Base-by-base conservation (phyloP, 83 land plant species). In the Diphasiastrum complanatum region DNA sequence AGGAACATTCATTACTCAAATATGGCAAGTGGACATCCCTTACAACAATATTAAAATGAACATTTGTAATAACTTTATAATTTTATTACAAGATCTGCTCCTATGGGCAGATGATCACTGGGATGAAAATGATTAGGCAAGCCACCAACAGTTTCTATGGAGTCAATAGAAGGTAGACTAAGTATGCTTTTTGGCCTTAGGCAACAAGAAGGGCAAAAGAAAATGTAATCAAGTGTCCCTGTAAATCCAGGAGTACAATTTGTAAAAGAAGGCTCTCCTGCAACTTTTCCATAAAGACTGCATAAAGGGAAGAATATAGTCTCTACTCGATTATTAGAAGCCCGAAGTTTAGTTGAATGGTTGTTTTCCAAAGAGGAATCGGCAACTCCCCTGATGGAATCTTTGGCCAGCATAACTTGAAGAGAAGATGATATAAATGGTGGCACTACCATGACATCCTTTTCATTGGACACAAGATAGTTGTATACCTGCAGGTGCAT, bases 31-130 rank as follows among this genome's bases (percentile, higher is more conserved):
- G n/a, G n/a, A n/a, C n/a, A n/a, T n/a, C n/a, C n/a, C n/a, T n/a
- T n/a, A n/a, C n/a, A n/a, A n/a, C n/a, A n/a, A n/a, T n/a, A n/a
- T n/a, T n/a, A n/a, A n/a, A n/a, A n/a, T n/a, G n/a, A n/a, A n/a
- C n/a, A n/a, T n/a, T n/a, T n/a, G 57, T 5, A 20, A 8, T n/a
- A 16, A 27, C 20, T 16, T 2, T 8, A 56, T 2, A 1, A 8
- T 36, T 2, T 27, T 2, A 65, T 4, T 28, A 43, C 65, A 36
- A 65, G 61, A 24, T 73, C 76, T 33, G 60, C 73, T 11, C 76
- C 76, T 29, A 73, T 73, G 4, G 76, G 76, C 12, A 73, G 60
- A 32, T 73, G 76, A 51, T 73, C 76, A 60, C 76, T 73, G 5
- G 73, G 76, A 40, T 73, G 73, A 5, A 16, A 30, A 26, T 73